Base-by-base conservation (phyloP, 345 rosid genomes). In the Durio zibethinus region DNA sequence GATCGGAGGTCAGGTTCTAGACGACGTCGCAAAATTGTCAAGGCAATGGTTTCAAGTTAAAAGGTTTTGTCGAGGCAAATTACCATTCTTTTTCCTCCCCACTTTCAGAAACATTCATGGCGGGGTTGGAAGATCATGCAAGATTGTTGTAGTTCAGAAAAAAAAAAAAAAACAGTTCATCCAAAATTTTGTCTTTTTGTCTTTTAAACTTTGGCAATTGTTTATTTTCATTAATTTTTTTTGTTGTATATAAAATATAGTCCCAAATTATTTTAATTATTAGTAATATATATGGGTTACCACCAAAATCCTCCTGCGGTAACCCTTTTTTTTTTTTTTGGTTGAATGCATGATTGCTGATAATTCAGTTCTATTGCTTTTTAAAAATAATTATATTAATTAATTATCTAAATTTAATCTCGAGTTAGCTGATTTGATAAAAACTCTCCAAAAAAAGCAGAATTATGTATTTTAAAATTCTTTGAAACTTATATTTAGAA, bases 21-120 rank as follows among this genome's bases (percentile, higher is more conserved):
- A 78, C 94, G 89, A 36, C 97, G 86, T 75, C 90, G 94, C 57
- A 94, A 87, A 86, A 86, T 88, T 47, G 83, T 35, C 74, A 81
- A 60, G 84, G 90, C 86, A 66, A 79, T 21, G 2, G 86, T 62
- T 67, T 31, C 77, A 33, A 83, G 75, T 42, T 81, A 75, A 76
- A 80, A n/a, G n/a, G 16, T 76, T 84, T 82, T 79, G 81, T 74
- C 78, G 53, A 47, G 66, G 75, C 68, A 52, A 65, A 10, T 36
- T 42, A 38, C 29, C 79, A 78, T 84, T 81, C 79, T 77, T 83
- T 83, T 61, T 79, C 75, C 67, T 36, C 38, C 69, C 76, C 31
- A 75, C 35, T 33, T 45, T 25, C 21, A 70, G 23, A 83, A 76
- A 45, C 42, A 29, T 47, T 50, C 71, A 53, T 68, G 4, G 73